A percentile compares a stretch with the other conserved stretches of the same genome.
phyloP scores from a whole-genome alignment of 768 basidiomycete genomes.

The Grammothele lineata region DNA sequence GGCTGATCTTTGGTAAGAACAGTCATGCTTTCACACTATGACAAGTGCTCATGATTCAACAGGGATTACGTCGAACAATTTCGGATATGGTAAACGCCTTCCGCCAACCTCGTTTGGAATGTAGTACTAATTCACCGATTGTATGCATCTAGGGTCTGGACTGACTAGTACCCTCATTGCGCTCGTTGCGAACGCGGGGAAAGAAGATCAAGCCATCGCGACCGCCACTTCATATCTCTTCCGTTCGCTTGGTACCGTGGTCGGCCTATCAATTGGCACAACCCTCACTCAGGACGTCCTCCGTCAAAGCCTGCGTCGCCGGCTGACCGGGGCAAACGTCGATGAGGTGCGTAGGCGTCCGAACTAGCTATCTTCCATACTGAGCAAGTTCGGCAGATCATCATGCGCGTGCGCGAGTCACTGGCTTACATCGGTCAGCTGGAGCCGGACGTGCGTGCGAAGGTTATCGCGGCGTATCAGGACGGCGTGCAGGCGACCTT shows the following conservation, averaged over 20 bases:
- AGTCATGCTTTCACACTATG: no score
- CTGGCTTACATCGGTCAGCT: conserved; percentile 30
- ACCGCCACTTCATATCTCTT: conserved; percentile 68
- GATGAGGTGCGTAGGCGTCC: conserved; percentile 42
- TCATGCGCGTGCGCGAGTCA: conserved; percentile 30
- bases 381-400: conserved; percentile 26
- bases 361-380: no score
- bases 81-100: conserved; percentile 24
- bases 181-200: conserved; percentile 59
- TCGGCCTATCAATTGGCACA: conserved; percentile 53
- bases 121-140: no score
- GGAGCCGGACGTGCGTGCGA: conserved; percentile 22
- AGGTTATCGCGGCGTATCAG: conserved; percentile 29
- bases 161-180: conserved; percentile 56
- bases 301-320: conserved; percentile 36
- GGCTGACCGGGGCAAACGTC: conserved; percentile 36
- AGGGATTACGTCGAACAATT: conserved; percentile 19
- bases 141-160: conserved; percentile 45
- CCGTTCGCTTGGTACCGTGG: conserved; percentile 56
- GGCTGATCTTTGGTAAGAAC: conserved; percentile 38
- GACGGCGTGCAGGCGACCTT: conserved; percentile 46
- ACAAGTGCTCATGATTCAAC: not conserved
- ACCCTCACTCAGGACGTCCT: conserved; percentile 52
- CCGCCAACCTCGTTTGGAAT: no score
- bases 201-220: conserved; percentile 58